Base-by-base conservation (phyloP, 805 yeast species). In the Ogataea ramenticola region DNA sequence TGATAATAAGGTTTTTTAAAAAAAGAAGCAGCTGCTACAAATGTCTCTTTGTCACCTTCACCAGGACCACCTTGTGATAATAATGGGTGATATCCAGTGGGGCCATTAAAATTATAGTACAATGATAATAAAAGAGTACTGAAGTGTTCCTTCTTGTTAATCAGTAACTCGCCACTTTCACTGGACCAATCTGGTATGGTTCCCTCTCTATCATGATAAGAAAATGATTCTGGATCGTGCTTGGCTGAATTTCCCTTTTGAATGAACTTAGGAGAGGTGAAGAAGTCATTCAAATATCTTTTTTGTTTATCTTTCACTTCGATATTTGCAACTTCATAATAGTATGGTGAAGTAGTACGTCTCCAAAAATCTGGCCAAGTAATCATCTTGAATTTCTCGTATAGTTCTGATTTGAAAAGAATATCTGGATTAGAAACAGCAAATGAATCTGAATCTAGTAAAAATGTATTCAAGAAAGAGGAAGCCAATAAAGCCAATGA, bases 321-420 rank as follows among this genome's bases (percentile, higher is more conserved):
- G 8, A 31, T 22, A 20, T 19, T 30, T 12, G 29, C 55, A 8
- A 54, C 27, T 9, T 72, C 63, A 57, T 80, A 82, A 50, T 73
- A 74, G 31, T 63, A 57, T 2, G 89, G 88, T 1, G 83, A 70
- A 0, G 86, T 77, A 4, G 84, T 75, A 46, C 90, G 69, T 53
- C 77, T 69, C 89, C 90, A 82, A 47, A 79, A 79, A 62, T 82
- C 89, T 1, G 89, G 90, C 89, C 89, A 82, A 2, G 80, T 68
- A 29, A 82, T 70, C 59, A 82, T 60, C 3, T 86, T 84, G 33
- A 65, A 60, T 14, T 64, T 57, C 26, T 52, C 46, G 56, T 69
- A 81, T 3, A 83, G 72, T 20, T 70, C 70, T 1, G 64, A 55
- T 1, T 48, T 44, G 24, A 66, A 60, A 8, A 66, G 44, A 7